These are phyloP conservation scores for Fusarium bulbicola DNA, from an alignment of 2,329 filamentous ascomycete species.

Conservation along the genomic window DNA sequence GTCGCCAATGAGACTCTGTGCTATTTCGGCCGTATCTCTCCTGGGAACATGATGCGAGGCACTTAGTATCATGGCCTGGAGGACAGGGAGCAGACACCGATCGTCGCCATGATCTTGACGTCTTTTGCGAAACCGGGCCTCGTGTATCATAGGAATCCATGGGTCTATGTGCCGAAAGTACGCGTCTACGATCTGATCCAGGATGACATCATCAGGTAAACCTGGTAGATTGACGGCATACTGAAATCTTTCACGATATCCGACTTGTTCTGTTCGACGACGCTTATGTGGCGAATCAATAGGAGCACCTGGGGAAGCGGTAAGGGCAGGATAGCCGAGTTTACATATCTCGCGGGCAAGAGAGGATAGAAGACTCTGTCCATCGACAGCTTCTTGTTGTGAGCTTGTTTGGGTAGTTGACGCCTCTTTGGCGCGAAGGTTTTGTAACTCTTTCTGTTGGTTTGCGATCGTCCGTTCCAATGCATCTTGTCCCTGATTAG, in stretches of 20 bases:
- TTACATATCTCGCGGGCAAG: slow-evolving; percentile 24
- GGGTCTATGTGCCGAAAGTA: slow-evolving; percentile 33
- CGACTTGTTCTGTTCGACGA: not conserved
- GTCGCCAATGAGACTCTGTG: not conserved
- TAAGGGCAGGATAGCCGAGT: not conserved
- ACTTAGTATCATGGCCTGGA: slow-evolving; percentile 22
- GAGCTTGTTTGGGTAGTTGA: not conserved
- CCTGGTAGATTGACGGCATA: not conserved
- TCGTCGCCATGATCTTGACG: slow-evolving; percentile 10
- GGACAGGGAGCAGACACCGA: not conserved
- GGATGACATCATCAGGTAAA: not conserved
- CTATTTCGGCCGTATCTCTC: not conserved
- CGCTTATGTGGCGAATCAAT: slow-evolving; percentile 1
- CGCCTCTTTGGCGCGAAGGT: not conserved
- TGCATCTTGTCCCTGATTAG: not conserved
- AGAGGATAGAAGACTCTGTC: slow-evolving; percentile 5
- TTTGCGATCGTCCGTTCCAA: slow-evolving; percentile 20
- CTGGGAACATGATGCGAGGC: slow-evolving; percentile 8
- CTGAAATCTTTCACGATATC: not conserved
- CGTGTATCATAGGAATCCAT: slow-evolving; percentile 31
- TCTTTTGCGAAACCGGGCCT: slow-evolving; percentile 19
- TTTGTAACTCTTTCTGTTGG: slow-evolving; percentile 21
- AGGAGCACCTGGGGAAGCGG: not conserved
- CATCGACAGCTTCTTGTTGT: not conserved
- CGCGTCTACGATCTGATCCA: slow-evolving; percentile 21